Base-by-base conservation (phyloP, 2,329 filamentous ascomycete species). In the Aspergillus hortae region DNA sequence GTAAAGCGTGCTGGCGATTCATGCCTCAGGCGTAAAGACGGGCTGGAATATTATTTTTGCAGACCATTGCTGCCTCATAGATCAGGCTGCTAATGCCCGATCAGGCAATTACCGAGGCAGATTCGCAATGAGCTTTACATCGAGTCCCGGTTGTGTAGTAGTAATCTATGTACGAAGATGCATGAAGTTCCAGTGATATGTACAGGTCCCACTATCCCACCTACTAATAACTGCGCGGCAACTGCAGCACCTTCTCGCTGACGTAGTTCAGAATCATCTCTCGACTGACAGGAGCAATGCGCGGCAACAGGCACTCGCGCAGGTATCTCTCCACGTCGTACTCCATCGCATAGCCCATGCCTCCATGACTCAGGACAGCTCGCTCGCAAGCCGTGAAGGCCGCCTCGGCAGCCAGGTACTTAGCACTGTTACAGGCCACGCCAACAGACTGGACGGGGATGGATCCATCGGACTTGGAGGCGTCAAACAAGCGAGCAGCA, bases 381-480 rank as follows among this genome's bases (percentile, higher is more conserved):
- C 80, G 67, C 58, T 85, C 82, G 60, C 81, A 85, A 0, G 82
- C 81, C 2, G 72, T 79, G 59, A 83, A 85, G 0, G 81, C 80
- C 0, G 82, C 82, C 58, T 85, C 82, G 0, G 81, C 82, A 9
- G 82, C 82, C 27, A 76, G 54, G 54, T 88, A 89, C 69, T 90
- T 90, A 35, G 85, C 86, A 57, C 81, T 85, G 68, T 89, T 85
- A 59, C 83, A 82, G 38, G 83, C 84, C 1, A 87, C 78, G 0
- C 85, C 86, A 0, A 89, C 73, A 0, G 80, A 77, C 38, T 83
- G 76, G 46, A 77, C 77, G 1, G 76, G 77, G 38, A 85, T 76
- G 0, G 72, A 76, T 6, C 70, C 57, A 52, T 85, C 83, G 2
- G 73, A 74, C 48, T 65, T 75, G 56, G 75, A 78, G 2, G 70